These are phyloP conservation scores for Phaeotremella fagi DNA, from an alignment of 768 basidiomycete species.

Conservation along the genomic window DNA sequence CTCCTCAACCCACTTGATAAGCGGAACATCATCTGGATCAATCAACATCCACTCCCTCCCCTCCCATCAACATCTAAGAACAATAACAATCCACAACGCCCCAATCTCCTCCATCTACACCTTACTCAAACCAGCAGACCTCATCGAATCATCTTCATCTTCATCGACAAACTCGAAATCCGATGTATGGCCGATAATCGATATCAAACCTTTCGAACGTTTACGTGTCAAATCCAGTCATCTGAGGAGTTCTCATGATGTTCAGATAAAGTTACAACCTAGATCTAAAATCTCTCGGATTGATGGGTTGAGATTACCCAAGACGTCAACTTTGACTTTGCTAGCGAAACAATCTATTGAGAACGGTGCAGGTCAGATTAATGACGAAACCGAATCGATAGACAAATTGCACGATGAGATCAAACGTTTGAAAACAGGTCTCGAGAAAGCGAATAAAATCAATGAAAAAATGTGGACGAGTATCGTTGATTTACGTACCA, in stretches of 20 bases:
- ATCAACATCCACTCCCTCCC: slow-evolving; percentile 80
- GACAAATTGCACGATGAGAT: slow-evolving; percentile 77
- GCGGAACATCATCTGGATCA: slow-evolving; percentile 67
- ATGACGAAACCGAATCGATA: too few species aligned
- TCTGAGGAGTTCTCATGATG: slow-evolving; percentile 32
- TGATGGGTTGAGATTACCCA: slow-evolving; percentile 12
- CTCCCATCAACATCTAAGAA: slow-evolving; percentile 82
- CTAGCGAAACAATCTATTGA: too few species aligned
- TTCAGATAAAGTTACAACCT: slow-evolving; percentile 31
- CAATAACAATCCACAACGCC: slow-evolving; percentile 56
- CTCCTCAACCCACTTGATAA: slow-evolving; percentile 71
- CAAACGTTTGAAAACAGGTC: slow-evolving; percentile 59
- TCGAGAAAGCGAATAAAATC: slow-evolving; percentile 79
- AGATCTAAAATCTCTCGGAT: neutral
- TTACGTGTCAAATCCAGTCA: slow-evolving; percentile 40
- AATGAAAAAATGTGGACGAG: slow-evolving; percentile 93
- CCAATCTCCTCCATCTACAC: slow-evolving; percentile 68
- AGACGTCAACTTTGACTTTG: too few species aligned
- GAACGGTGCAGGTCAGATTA: too few species aligned
- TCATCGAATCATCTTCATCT: slow-evolving; percentile 51
- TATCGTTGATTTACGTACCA: too few species aligned
- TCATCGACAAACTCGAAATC: slow-evolving; percentile 4
- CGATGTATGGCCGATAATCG: slow-evolving; percentile 44
- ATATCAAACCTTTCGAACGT: slow-evolving; percentile 44
- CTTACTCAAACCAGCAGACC: slow-evolving; percentile 79